Percentiles rank a stretch among this genome's conserved stretches.
phyloP scores from a whole-genome alignment of 805 yeast genomes.

The Candida sanyiensis region DNA sequence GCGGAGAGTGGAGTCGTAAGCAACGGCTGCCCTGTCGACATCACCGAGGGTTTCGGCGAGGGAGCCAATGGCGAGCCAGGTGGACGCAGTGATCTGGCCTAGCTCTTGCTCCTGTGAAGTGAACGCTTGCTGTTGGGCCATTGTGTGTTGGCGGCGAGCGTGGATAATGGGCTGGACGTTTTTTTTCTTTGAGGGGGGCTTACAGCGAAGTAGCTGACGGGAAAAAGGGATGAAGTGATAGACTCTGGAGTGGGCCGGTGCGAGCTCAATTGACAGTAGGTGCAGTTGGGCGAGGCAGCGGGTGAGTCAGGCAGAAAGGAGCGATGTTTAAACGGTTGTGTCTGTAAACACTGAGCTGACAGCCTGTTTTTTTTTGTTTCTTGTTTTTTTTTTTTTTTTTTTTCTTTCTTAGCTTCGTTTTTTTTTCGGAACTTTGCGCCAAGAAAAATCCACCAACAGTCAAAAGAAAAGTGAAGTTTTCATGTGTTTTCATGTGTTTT shows the following conservation, averaged over 20 bases:
- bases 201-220: background rate
- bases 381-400: background rate
- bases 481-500: no score
- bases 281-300: no score
- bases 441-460: background rate
- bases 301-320: background rate
- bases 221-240: no score
- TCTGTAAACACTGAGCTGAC: background rate
- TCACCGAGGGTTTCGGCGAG: conserved; percentile 88
- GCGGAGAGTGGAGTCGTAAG: conserved; percentile 82
- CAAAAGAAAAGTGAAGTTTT: conserved; percentile 1
- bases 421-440: background rate
- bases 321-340: background rate
- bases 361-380: background rate
- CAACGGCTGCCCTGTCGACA: conserved; percentile 80
- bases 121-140: conserved; percentile 21
- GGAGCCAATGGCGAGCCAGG: conserved; percentile 87
- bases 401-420: background rate
- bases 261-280: no score
- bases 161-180: background rate
- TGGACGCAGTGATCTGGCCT: conserved; percentile 59
- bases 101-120: conserved; percentile 29
- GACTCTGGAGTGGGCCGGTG: no score
- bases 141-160: background rate
- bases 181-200: background rate